Percentiles rank a stretch among this genome's conserved stretches.
Evolutionary conservation across 2,329 filamentous ascomycete species (phyloP).

Genomic region (Aureobasidium melanogenum): DNA sequence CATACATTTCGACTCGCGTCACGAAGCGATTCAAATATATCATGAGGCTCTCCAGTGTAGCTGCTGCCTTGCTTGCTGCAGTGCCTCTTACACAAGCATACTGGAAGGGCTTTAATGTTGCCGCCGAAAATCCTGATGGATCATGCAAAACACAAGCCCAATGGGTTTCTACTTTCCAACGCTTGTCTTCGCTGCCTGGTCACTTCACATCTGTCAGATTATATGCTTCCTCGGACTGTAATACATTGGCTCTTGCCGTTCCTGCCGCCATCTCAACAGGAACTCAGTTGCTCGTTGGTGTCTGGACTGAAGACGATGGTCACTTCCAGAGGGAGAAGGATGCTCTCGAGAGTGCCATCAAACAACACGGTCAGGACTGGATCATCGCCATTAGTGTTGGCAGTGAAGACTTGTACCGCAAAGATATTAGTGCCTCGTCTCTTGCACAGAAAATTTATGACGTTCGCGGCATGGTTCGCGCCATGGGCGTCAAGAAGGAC

Average conservation of each 20-base stretch:
- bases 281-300: conserved; percentile 53
- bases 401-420: conserved; percentile 59
- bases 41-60: conserved; percentile 17
- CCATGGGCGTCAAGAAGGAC: conserved; percentile 37
- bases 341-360: conserved; percentile 50
- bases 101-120: conserved; percentile 36
- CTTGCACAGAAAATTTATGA: conserved; percentile 42
- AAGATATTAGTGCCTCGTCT: conserved; percentile 31
- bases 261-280: conserved; percentile 53
- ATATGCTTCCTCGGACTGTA: conserved; percentile 54
- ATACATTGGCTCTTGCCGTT: conserved; percentile 40
- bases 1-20: background rate
- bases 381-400: conserved; percentile 58
- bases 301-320: conserved; percentile 45
- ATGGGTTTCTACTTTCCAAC: conserved; percentile 29
- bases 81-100: conserved; percentile 27
- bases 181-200: conserved; percentile 37
- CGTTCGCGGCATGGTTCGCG: conserved; percentile 44
- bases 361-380: conserved; percentile 47
- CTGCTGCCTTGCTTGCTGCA: conserved; percentile 26
- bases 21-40: background rate
- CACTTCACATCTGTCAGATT: conserved; percentile 52
- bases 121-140: conserved; percentile 31
- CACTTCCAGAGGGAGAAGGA: conserved; percentile 53
- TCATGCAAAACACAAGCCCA: conserved; percentile 31